Evolutionary conservation across 441 rosid species (phyloP).

Genomic region (Populus hybrid): DNA sequence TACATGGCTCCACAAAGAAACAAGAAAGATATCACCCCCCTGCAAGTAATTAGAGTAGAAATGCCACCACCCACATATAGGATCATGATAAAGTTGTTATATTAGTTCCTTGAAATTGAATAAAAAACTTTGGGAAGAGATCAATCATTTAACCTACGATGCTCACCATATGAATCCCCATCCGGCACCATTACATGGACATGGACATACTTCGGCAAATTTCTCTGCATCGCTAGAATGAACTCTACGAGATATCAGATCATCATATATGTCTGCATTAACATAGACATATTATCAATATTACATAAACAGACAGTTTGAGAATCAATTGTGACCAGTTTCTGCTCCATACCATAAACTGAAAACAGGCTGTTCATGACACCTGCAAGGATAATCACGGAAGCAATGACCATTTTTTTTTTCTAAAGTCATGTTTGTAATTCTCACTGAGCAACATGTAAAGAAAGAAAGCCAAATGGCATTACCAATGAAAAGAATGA

Average conservation of each 20-base stretch:
- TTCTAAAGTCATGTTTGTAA: neutral
- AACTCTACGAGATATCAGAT: constrained; percentile 82
- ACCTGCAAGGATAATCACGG: constrained; percentile 46
- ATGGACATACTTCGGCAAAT: constrained; percentile 92
- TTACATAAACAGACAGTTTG: neutral
- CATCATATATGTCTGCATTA: constrained; percentile 77
- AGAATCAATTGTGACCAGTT: neutral
- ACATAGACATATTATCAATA: constrained; percentile 5
- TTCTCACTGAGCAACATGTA: neutral
- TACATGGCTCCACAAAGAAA: constrained; percentile 78
- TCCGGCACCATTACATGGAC: constrained; percentile 84
- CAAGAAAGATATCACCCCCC: constrained; percentile 84
- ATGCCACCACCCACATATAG: neutral
- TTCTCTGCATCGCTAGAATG: constrained; percentile 92
- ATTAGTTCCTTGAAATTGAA: neutral
- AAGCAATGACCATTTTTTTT: neutral
- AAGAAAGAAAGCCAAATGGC: constrained; percentile 1
- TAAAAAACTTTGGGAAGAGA: constrained; percentile 32
- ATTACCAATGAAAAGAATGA: constrained; percentile 83
- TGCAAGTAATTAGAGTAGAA: constrained; percentile 29
- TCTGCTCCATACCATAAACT: constrained; percentile 59
- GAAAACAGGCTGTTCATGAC: constrained; percentile 97
- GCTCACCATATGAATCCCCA: constrained; percentile 93
- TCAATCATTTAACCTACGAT: constrained; percentile 23
- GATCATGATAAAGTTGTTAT: neutral